phyloP scores from a whole-genome alignment of 805 yeast genomes.

The Wickerhamiella sergipiensis region DNA sequence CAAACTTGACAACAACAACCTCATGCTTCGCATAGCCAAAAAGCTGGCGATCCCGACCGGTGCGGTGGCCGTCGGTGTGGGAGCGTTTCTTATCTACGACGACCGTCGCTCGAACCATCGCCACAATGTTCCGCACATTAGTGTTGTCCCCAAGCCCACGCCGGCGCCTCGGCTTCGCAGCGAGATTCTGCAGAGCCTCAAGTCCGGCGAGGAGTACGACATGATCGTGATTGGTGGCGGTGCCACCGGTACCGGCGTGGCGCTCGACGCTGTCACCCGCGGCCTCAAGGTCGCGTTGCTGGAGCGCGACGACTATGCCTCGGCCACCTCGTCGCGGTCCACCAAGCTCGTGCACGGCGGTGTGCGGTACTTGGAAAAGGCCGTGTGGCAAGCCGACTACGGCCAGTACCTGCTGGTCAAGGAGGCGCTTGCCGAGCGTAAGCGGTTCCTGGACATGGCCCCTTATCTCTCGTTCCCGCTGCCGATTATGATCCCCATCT shows the following conservation, averaged over 20 bases:
- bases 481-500: conserved; percentile 93
- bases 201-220: conserved; percentile 45
- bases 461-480: conserved; percentile 78
- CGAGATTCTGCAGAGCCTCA: conserved; percentile 18
- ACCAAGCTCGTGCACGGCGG: conserved; percentile 98
- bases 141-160: conserved; percentile 16
- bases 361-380: conserved; percentile 88
- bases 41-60: conserved; percentile 17
- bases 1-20: background rate
- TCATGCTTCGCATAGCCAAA: conserved; percentile 4
- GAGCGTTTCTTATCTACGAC: conserved; percentile 17
- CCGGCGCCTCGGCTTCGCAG: conserved; percentile 20
- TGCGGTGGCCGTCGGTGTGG: conserved; percentile 12
- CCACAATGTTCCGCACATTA: conserved; percentile 17
- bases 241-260: conserved; percentile 89
- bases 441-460: conserved; percentile 75
- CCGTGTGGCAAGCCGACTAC: conserved; percentile 80
- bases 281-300: conserved; percentile 80
- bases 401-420: conserved; percentile 79
- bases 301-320: conserved; percentile 80
- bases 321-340: conserved; percentile 86
- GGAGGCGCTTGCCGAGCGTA: conserved; percentile 80
- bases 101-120: conserved; percentile 16
- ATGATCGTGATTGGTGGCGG: conserved; percentile 91
- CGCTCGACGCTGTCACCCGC: conserved; percentile 80